These are phyloP conservation scores for Grigorovia jiainica DNA, from an alignment of 805 yeast species.

Conservation along the genomic window DNA sequence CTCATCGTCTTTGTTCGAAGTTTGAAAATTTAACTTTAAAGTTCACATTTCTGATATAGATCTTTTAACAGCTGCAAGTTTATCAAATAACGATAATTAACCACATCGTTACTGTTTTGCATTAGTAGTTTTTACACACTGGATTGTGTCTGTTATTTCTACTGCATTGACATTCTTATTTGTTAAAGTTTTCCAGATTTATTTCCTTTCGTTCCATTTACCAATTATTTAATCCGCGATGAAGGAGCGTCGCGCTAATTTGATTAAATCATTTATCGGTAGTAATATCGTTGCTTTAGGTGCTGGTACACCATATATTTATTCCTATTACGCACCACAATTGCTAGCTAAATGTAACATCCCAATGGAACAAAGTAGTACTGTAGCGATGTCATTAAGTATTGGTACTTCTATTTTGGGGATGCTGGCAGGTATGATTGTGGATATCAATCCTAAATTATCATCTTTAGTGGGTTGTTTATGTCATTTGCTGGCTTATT, in stretches of 20 bases:
- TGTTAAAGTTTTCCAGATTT: too few species aligned
- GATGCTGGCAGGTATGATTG: constrained; percentile 57
- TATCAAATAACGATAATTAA: too few species aligned
- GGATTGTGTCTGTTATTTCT: too few species aligned
- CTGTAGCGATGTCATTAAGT: constrained; percentile 50
- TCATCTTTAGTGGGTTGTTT: constrained; percentile 49
- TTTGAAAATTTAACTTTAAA: too few species aligned
- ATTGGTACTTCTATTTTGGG: constrained; percentile 65
- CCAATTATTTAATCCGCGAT: background rate
- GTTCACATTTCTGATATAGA: too few species aligned
- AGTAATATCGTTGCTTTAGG: constrained; percentile 47
- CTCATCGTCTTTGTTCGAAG: too few species aligned
- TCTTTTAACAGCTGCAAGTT: too few species aligned
- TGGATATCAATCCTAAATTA: constrained; percentile 44
- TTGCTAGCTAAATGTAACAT: constrained; percentile 47
- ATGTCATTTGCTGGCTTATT: constrained; percentile 46
- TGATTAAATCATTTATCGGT: constrained; percentile 14
- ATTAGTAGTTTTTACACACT: too few species aligned
- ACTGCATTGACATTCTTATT: too few species aligned
- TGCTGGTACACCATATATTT: constrained; percentile 67
- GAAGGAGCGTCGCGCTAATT: too few species aligned
- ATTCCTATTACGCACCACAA: constrained; percentile 71
- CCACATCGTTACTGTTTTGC: too few species aligned
- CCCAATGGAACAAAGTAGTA: constrained; percentile 53
- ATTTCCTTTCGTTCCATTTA: too few species aligned